Evolutionary conservation across 371 early-diverging fungal genomes (phyloP).

Genomic region (Mortierella sp.): DNA sequence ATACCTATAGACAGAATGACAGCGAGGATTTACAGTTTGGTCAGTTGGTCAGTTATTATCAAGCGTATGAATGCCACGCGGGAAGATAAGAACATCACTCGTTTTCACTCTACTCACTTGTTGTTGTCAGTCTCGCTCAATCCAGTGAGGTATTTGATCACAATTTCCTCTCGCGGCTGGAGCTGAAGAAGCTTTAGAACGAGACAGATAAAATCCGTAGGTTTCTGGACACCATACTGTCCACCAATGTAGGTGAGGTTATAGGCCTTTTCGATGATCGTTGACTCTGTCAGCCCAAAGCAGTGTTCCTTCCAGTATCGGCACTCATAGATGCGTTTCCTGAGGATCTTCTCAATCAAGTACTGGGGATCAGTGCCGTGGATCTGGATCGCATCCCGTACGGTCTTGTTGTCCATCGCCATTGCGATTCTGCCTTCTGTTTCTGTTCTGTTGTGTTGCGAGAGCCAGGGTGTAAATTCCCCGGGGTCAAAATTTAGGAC

Average conservation of each 20-base stretch:
- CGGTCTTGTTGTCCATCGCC: conserved; percentile 76
- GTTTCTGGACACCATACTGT: conserved; percentile 84
- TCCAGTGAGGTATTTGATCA: conserved; percentile 76
- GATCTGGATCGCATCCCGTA: conserved; percentile 72
- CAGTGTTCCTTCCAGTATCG: conserved; percentile 96
- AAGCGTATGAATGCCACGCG: not conserved
- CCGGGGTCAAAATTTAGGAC: not conserved
- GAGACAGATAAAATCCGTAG: conserved; percentile 92
- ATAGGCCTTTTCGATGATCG: conserved; percentile 91
- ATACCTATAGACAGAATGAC: conserved; percentile 61
- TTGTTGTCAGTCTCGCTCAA: conserved; percentile 48
- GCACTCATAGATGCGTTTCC: conserved; percentile 90
- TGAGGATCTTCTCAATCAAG: conserved; percentile 93
- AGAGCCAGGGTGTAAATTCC: too few species aligned
- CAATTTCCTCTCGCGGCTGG: conserved; percentile 88
- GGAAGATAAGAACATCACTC: not conserved
- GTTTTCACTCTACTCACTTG: too few species aligned
- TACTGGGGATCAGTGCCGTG: conserved; percentile 93
- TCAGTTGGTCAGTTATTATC: conserved; percentile 3
- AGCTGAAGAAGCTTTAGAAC: conserved; percentile 89
- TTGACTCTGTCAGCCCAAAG: conserved; percentile 92
- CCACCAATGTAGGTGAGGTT: conserved; percentile 85
- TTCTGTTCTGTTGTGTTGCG: conserved; percentile 8
- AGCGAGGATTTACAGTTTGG: not conserved
- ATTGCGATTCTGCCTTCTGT: conserved; percentile 10